Evolutionary conservation across 2,329 filamentous ascomycete genomes (phyloP).

Genomic region (Aureobasidium sp.): DNA sequence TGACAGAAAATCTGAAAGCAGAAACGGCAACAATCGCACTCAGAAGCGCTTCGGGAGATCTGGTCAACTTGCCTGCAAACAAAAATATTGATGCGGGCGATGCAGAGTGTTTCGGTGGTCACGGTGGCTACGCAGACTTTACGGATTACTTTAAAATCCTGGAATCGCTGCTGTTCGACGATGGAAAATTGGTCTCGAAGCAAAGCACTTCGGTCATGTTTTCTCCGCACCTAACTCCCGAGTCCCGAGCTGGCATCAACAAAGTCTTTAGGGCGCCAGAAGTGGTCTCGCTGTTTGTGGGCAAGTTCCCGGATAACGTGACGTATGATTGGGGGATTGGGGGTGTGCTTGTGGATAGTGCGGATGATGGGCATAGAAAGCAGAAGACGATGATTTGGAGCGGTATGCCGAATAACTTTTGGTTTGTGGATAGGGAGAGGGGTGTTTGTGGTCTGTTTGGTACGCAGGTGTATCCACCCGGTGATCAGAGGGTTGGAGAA

Average conservation of each 20-base stretch:
- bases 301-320: conserved; percentile 25
- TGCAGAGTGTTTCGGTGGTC: conserved; percentile 30
- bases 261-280: conserved; percentile 25
- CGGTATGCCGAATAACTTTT: conserved; percentile 42
- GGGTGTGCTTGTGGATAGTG: conserved; percentile 35
- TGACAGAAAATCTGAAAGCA: conserved; percentile 16
- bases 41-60: conserved; percentile 19
- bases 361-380: conserved; percentile 33
- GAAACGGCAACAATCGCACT: conserved; percentile 21
- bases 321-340: conserved; percentile 35
- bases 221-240: conserved; percentile 37
- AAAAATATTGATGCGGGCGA: conserved; percentile 22
- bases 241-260: conserved; percentile 23
- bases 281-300: conserved; percentile 28
- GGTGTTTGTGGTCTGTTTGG: conserved; percentile 39
- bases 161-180: conserved; percentile 42
- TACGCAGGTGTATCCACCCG: conserved; percentile 38
- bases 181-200: conserved; percentile 40
- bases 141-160: conserved; percentile 41
- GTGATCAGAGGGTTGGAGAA: conserved; percentile 31
- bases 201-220: conserved; percentile 42
- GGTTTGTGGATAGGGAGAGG: conserved; percentile 33
- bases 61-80: conserved; percentile 17
- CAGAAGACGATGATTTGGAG: conserved; percentile 39
- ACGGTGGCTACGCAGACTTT: conserved; percentile 28